Evolutionary conservation across 2,329 filamentous ascomycete species (phyloP), one percentile per base, ranked within the genome.

Genomic region (Colletotrichum karsti): DNA sequence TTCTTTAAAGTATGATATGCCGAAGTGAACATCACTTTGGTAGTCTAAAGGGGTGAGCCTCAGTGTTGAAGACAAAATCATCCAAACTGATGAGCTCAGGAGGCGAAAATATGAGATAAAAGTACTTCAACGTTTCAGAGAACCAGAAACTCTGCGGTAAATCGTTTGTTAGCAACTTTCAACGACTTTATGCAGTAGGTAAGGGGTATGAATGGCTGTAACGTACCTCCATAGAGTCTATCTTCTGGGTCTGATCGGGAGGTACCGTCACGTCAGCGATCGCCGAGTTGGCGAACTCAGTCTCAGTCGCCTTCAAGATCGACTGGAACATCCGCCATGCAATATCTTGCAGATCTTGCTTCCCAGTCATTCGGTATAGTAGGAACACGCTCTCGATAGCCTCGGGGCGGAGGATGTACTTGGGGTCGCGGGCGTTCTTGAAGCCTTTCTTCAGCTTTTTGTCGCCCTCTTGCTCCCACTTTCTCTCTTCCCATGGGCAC

Each of bases 61-160:
- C 85, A 0, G 85, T 87, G 62, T 86, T 87, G 33, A 90, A 77
- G 41, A 93, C 89, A 76, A 84, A 93, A 8, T 92, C 86, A 76
- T 94, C 91, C 74, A 93, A 77, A 73, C 84, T 91, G 42, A 92
- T 82, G 30, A 90, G 73, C n/a, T 86, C 83, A 0, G 89, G 87
- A 15, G 91, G 86, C 22, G 87, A 88, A 72, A 93, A 94, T 28
- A 93, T 86, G 55, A 93, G 76, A 71, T 91, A 94, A 63, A 93
- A 93, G 71, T 93, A 93, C 78, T 93, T 93, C 67, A 93, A 78
- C 15, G 91, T 94, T 80, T 93, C 91, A 0, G 89, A 88, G 73
- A 91, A 80, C 90, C 91, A 94, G 73, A 92, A 93, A 69, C 87
- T 91, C 81, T 93, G 85, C 22, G 33, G 15, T 4, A 26, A 24